Evolutionary conservation across 352 stramenopile species (phyloP), one percentile per base, ranked within the genome.

Genomic region (Globisporangium canariense): DNA sequence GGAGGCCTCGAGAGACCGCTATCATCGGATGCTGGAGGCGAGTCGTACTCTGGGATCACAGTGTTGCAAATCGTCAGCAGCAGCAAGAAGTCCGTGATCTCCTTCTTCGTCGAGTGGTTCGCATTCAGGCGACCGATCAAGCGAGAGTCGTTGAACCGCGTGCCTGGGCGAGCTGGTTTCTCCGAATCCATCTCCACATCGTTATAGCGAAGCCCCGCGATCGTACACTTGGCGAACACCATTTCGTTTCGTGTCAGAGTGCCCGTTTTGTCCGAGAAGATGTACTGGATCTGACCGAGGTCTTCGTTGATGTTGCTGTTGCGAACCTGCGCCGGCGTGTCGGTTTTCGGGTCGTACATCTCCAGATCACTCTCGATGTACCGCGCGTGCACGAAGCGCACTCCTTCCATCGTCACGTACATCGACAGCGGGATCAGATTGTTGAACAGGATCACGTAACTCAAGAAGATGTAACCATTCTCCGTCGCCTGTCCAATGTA

Each of bases 371-470:
- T 57, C 62, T 94, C 85, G 32, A 96, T 96, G 45, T 93, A 93
- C 5, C 83, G 73, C 6, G 86, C 88, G 56, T 96, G 86, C 38
- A 93, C 82, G 54, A 96, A 94, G 10, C 86, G 84, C n/a, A 96
- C 87, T 47, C 83, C 81, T 74, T 96, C 88, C 81, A 95, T 94
- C 40, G 88, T 94, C 51, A 96, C 89, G 60, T 96, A 96, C 83
- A 96, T 91, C 10, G 87, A 98, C 34, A 99, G 88, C 6, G 97
- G 97, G 13, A 99, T 89, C 66, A 99, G 91, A 65, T 98, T 97
- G 52, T 96, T 96, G 67, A 95, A 96, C 47, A 96, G 64, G 47
- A 96, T 95, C 54, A 96, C 79, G 62, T 94, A 96, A 76, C 83
- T 94, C 55, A 96, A 68, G 64, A 96, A 96, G 61, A 96, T 93